Base-by-base conservation (phyloP, 352 stramenopile species). In the Phytophthora sp. region DNA sequence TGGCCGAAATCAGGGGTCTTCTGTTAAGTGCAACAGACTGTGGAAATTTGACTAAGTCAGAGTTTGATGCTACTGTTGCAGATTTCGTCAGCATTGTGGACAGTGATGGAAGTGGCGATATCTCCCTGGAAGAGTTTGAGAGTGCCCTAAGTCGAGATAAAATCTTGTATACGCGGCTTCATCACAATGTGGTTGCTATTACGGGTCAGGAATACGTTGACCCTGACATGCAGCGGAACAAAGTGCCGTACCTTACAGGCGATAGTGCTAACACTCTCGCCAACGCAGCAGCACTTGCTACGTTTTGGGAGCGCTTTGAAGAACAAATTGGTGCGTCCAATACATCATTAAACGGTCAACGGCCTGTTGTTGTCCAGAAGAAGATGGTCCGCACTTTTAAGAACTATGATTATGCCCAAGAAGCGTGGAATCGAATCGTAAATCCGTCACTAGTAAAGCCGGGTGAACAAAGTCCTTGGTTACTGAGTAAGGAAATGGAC, bases 361-460 rank as follows among this genome's bases (percentile, higher is more conserved):
- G 55, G 20, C 66, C 79, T 17, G 54, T 74, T 15, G 61, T 87
- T 5, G 79, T 94, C 13, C 88, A 96, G 63, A 91, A 90, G 59
- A 96, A 95, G 59, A 93, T 96, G 83, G 82, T 96, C 6, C 84
- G 88, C 35, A 46, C 71, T 17, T 96, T 96, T 61, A 88, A 84
- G 53, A 94, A 89, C 62, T 95, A 88, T 23, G 88, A 96, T 12
- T 96, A 92, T 59, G 88, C 88, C 11, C 84, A 96, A 55, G 87
- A 96, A 60, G 83, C 88, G 21, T 96, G 88, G 88, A 83, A 77
- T 51, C 76, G 82, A 4, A 70, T 96, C 15, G 84, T 96, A 9
- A 92, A 94, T 28, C 88, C 84, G 18, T 83, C 74, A 27, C 53
- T 96, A 8, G 46, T 82, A 11, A 92, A 89, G 48, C 80, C 85